Percentiles rank a stretch among this genome's conserved stretches.
phyloP scores from a whole-genome alignment of 2,329 filamentous ascomycete genomes.

The Fusarium gaditjirri region DNA sequence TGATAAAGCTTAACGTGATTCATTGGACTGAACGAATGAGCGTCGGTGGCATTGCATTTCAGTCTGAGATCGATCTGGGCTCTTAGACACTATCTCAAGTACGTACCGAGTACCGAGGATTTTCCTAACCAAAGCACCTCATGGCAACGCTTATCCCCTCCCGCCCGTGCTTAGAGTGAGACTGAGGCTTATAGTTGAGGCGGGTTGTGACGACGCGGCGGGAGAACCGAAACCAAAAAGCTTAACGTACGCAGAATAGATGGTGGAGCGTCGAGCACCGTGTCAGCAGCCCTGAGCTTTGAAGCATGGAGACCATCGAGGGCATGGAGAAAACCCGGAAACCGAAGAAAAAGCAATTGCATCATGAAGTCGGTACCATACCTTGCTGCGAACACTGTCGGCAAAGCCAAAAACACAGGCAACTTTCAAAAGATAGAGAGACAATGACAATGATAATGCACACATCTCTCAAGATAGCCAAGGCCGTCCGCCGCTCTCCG shows the following conservation, averaged over 20 bases:
- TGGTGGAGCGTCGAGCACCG: neutral
- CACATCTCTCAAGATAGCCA: neutral
- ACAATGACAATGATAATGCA: neutral
- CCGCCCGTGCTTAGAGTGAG: neutral
- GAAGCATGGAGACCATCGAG: neutral
- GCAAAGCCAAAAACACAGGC: neutral
- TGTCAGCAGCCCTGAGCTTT: neutral
- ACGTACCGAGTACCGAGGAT: conserved; percentile 19
- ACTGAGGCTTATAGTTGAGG: neutral
- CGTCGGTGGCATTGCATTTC: neutral
- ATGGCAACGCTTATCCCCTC: neutral
- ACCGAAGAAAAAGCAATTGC: neutral
- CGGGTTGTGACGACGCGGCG: neutral
- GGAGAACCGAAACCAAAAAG: neutral
- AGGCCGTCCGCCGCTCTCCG: neutral
- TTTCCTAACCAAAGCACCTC: neutral
- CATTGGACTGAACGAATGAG: conserved; percentile 2
- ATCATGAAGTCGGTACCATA: neutral
- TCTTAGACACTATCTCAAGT: conserved; percentile 7
- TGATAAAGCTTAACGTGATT: neutral
- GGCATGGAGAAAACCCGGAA: neutral
- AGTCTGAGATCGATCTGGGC: conserved; percentile 19
- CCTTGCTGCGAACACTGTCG: neutral
- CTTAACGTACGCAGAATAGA: neutral
- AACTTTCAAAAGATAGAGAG: neutral